phyloP scores from a whole-genome alignment of 75 land plant genomes.

The Pinus tabuliformis region DNA sequence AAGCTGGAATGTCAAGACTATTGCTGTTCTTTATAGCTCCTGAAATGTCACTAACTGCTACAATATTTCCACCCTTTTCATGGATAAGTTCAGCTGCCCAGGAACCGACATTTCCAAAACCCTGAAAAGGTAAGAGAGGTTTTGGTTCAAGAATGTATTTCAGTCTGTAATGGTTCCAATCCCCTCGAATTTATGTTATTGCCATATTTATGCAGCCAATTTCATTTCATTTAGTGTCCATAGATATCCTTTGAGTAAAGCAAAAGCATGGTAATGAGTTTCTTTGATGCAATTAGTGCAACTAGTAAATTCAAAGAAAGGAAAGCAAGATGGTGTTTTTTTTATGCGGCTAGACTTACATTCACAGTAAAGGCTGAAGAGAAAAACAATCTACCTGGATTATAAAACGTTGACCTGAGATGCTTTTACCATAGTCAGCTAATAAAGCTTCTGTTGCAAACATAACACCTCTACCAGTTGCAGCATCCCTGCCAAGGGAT shows the following conservation, averaged over 20 bases:
- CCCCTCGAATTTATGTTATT: background rate
- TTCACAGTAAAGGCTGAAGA: no score
- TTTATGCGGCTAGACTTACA: background rate
- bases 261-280: background rate
- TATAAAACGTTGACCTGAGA: conserved; percentile 62
- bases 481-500: conserved; percentile 94
- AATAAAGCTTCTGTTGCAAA: conserved; percentile 87
- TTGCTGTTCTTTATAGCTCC: conserved; percentile 61
- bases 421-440: conserved; percentile 73
- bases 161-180: background rate
- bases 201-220: background rate
- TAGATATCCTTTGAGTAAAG: background rate
- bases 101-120: conserved; percentile 86
- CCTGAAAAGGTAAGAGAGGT: conserved; percentile 20
- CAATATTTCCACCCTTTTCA: conserved; percentile 72
- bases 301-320: background rate
- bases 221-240: background rate
- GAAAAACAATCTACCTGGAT: conserved; percentile 63
- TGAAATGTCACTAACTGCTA: conserved; percentile 68
- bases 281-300: background rate
- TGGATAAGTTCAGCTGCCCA: conserved; percentile 73
- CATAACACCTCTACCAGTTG: conserved; percentile 95
- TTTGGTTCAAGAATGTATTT: conserved; percentile 1
- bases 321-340: background rate
- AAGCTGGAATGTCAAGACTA: conserved; percentile 65